Conservation (phyloP, 768 basidiomycete species). For the Candolleomyces efflorescens region DNA sequence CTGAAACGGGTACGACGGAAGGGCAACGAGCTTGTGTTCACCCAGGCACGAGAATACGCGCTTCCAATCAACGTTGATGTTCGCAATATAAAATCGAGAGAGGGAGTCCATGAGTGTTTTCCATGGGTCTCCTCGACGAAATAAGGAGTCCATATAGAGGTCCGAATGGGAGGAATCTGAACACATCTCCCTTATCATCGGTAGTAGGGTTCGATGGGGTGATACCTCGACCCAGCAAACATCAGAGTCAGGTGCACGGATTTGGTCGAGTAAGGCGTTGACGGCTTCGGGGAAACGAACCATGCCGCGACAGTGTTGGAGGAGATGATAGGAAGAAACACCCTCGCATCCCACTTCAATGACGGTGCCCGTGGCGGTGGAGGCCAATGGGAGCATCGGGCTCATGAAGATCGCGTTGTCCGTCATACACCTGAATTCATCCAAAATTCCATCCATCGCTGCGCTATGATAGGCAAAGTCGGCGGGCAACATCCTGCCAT, state of each 20-base stretch:
- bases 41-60: conserved; percentile 44
- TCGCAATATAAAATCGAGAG: conserved; percentile 42
- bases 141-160: conserved; percentile 47
- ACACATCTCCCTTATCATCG: conserved; percentile 48
- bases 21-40: conserved; percentile 35
- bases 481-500: conserved; percentile 35
- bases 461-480: conserved; percentile 64
- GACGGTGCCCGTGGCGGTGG: conserved; percentile 53
- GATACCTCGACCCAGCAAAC: conserved; percentile 63
- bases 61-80: conserved; percentile 48
- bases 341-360: conserved; percentile 46
- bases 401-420: conserved; percentile 32
- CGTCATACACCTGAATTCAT: conserved; percentile 42
- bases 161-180: conserved; percentile 22
- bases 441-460: conserved; percentile 56
- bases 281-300: conserved; percentile 54
- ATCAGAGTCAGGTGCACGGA: conserved; percentile 24
- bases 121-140: conserved; percentile 41
- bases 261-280: conserved; percentile 28
- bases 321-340: conserved; percentile 47
- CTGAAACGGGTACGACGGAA: conserved; percentile 65
- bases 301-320: conserved; percentile 42
- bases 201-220: conserved; percentile 53
- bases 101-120: conserved; percentile 42
- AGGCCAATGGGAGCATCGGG: conserved; percentile 58